These are phyloP conservation scores for Lachnellula cervina DNA, from an alignment of 2,329 filamentous ascomycete species.

Conservation along the genomic window DNA sequence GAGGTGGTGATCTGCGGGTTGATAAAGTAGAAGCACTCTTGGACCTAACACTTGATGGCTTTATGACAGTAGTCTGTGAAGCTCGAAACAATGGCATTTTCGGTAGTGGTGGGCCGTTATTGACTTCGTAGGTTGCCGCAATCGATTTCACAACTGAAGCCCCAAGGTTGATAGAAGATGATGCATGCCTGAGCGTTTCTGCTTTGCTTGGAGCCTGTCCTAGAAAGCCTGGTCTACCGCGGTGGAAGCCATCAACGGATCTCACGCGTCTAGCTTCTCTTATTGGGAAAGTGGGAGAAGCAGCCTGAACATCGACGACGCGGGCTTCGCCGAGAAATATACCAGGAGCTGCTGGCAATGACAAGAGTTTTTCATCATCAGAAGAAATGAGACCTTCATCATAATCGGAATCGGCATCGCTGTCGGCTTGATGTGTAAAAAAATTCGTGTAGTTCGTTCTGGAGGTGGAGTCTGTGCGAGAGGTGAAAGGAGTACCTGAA, in stretches of 20 bases:
- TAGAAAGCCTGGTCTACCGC: constrained; percentile 5
- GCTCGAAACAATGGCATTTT: constrained; percentile 29
- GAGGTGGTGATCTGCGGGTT: neutral
- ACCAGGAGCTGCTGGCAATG: constrained; percentile 12
- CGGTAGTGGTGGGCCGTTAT: constrained; percentile 19
- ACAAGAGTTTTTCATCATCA: constrained; percentile 9
- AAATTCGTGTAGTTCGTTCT: neutral
- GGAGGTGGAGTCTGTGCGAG: neutral
- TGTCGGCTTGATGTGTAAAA: neutral
- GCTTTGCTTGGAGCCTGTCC: neutral
- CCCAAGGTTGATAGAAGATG: constrained; percentile 14
- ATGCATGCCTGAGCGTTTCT: constrained; percentile 11
- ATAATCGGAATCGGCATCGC: constrained; percentile 10
- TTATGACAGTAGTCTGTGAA: constrained; percentile 29
- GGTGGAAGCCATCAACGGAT: constrained; percentile 18
- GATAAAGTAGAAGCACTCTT: neutral
- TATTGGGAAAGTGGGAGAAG: constrained; percentile 1
- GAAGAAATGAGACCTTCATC: constrained; percentile 12
- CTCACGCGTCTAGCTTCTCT: constrained; percentile 12
- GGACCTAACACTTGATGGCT: constrained; percentile 17
- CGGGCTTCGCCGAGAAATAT: constrained; percentile 28
- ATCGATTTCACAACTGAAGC: neutral
- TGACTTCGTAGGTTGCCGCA: neutral
- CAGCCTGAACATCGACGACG: constrained; percentile 26
- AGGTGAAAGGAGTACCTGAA: constrained; percentile 1